Base-by-base conservation (phyloP, 306 rosid species). In the Sindora glabra region DNA sequence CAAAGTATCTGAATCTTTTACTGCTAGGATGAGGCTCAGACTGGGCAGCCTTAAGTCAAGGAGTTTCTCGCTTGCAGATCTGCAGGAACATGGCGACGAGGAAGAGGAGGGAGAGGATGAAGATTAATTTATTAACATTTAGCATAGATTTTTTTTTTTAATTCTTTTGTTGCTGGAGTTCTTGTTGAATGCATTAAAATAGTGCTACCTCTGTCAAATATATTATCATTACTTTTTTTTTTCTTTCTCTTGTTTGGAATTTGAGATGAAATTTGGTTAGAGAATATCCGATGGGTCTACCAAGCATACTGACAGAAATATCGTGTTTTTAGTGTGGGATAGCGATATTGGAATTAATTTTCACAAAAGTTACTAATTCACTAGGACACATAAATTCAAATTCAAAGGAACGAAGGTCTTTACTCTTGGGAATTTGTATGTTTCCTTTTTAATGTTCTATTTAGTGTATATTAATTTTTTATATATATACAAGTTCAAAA, bases 41-140 rank as follows among this genome's bases (percentile, higher is more conserved):
- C 67, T 81, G 2, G 59, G 79, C 37, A 82, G 83, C 62, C 79
- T 91, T 73, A 91, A 83, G 56, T 42, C 87, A 1, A 83, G 78
- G 57, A 84, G 90, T 48, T 85, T 81, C 34, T 86, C 95, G 40
- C 90, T 92, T 0, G 79, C 95, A 39, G 95, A 91, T 91, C 87
- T 91, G 58, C 89, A 83, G 53, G 87, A 81, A 40, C 82, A 73
- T 27, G 68, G 76, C 16, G 75, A 69, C 24, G 75, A 61, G 13
- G 79, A 81, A 49, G 79, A 81, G 30, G 72, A 77, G 44, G 38
- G 70, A 16, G 68, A 65, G n/a, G n/a, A n/a, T n/a, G n/a, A n/a
- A n/a, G n/a, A n/a, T n/a, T n/a, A n/a, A n/a, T n/a, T n/a, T n/a
- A n/a, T 56, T 53, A 30, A 46, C 62, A 62, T 29, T 45, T 64